phyloP scores from a whole-genome alignment of 768 basidiomycete genomes.

The Pulveroboletus sp. region DNA sequence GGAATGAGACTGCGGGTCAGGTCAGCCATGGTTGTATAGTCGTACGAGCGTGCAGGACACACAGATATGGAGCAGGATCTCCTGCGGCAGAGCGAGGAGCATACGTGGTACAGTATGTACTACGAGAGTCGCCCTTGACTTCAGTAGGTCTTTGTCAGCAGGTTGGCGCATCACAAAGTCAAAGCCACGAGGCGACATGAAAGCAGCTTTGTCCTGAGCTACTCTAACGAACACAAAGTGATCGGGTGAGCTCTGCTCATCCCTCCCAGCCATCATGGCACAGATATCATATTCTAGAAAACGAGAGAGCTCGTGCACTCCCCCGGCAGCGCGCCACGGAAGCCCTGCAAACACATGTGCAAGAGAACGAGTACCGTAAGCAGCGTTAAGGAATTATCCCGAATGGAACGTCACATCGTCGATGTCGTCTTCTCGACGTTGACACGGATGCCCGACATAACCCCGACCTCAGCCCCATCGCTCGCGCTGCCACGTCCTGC shows the following conservation, averaged over 20 bases:
- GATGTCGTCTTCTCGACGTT: constrained; percentile 59
- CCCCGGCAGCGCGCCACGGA: constrained; percentile 6
- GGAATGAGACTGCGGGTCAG: constrained; percentile 49
- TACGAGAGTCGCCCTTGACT: too few relatives aligned
- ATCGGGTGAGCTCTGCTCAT: constrained; percentile 12
- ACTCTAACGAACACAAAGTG: constrained; percentile 7
- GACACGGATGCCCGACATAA: constrained; percentile 46
- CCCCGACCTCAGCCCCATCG: constrained; percentile 21
- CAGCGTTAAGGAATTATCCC: constrained; percentile 15
- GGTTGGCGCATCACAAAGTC: too few relatives aligned
- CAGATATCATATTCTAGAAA: constrained; percentile 18
- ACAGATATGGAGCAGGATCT: constrained; percentile 59
- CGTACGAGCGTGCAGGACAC: constrained; percentile 14
- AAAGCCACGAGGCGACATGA: too few relatives aligned
- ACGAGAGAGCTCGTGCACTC: constrained; percentile 11
- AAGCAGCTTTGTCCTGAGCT: not conserved
- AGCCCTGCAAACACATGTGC: constrained; percentile 13
- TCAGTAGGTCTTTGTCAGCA: constrained; percentile 16
- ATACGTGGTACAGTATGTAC: not conserved
- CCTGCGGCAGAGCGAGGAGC: constrained; percentile 44
- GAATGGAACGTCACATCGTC: constrained; percentile 34
- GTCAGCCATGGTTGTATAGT: not conserved
- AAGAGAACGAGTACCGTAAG: constrained; percentile 20
- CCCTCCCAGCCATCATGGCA: constrained; percentile 11
- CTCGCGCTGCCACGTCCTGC: constrained; percentile 14